Base-by-base conservation (phyloP, 2,329 filamentous ascomycete species). In the Pestalotiopsis sp. region DNA sequence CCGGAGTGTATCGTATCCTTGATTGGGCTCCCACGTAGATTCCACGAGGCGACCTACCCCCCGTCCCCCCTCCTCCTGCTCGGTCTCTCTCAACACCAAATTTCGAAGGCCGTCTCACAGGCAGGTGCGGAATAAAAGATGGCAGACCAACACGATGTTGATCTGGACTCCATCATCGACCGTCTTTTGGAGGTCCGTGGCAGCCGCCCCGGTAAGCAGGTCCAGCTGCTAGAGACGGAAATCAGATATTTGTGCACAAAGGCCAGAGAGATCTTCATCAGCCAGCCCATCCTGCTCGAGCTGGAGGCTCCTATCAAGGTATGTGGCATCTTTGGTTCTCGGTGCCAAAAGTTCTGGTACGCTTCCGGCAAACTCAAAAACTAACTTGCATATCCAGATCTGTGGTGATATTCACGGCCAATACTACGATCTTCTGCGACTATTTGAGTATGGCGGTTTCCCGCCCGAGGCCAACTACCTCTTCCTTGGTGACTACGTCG, bases 231-330 rank as follows among this genome's bases (percentile, higher is more conserved):
- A 74, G 96, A 99, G 84, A 91, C 93, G 71, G 96, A 98, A 86
- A 99, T 99, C 76, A 92, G 95, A 80, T 97, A 91, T 84, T 90
- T 99, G 74, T 99, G 96, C 90, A 98, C 95, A 81, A 98, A 98
- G 87, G 95, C 95, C 72, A 92, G 96, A 74, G 96, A 99, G 87
- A 98, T 99, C 78, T 98, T 99, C 87, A 98, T 99, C 83, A 98
- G 95, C 72, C 96, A 99, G 86, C 96, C 96, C 74, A 98, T 98
- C 79, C 87, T 99, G 75, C 90, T 99, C 74, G 96, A 99, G 86
- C 90, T 99, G 65, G 96, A 98, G 84, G 96, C 96, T 79, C 96
- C 96, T 71, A 98, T 99, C 85, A 99, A 99, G 94, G 95, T 97
- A 87, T 77, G 87, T 80, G 36, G 39, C 64, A 38, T 41, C 14